Base-by-base conservation (phyloP, 139 green algal genomes). In the Pseudopediastrum boryanum region DNA sequence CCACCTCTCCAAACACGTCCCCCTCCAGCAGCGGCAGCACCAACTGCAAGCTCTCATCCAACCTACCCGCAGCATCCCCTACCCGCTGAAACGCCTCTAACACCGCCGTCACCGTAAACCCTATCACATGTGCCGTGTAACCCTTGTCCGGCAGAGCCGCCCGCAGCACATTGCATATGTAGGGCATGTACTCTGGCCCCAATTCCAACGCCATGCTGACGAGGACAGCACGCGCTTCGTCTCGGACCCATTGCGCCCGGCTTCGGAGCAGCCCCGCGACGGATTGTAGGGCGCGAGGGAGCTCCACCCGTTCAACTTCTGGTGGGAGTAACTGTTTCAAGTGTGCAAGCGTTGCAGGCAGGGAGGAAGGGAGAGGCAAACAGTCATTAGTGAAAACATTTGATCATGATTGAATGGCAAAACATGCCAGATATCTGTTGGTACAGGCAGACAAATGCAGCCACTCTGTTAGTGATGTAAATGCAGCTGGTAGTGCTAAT, bases 61-160 rank as follows among this genome's bases (percentile, higher is more conserved):
- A 71, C 38, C 5, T 64, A 25, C n/a, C 54, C 31, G 54, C 54
- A n/a, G 43, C 3, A 21, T n/a, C 25, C n/a, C 10, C 12, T 29
- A 56, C 58, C 4, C 21, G 27, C 46, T 64, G 78, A 52, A 90
- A 68, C 16, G 77, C 90, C 64, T 94, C 84, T 21, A 97, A 81
- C 56, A 95, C 78, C 13, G 90, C 87, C 69, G 97, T 89, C 70
- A 94, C 58, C 2, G 94, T 97, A 90, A 94, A 98, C 31, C 93
- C 94, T 23, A 95, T 86, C 23, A 98, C 90, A 61, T 98, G 94
- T 4, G 91, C 88, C 4, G 90, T 94, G 85, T 90, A 97, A n/a
- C 94, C 94, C 63, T 68, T 75, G 75, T 81, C 75, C 44, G 75
- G 75, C 9, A 81, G 66, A 35, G 51, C 84, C 1, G 75, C 75